Conservation (phyloP, 495 filamentous ascomycete species). For the Penicillium nucicola region DNA sequence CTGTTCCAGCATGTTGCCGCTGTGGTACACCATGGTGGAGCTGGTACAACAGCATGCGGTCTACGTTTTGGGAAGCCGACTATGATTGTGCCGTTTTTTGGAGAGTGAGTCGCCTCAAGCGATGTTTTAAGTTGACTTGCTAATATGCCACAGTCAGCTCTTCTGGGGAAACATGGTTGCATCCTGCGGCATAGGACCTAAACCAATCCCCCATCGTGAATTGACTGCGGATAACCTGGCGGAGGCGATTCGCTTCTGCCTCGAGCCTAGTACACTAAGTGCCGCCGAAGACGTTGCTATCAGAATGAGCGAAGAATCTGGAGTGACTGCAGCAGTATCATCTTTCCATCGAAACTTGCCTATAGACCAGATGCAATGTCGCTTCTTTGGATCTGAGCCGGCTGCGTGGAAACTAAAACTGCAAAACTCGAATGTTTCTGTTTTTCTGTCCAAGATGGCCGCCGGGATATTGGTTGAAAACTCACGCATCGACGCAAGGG, state of each 20-base stretch:
- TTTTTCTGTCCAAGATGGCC: constrained; percentile 2
- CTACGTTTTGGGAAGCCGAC: constrained; percentile 52
- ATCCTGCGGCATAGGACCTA: constrained; percentile 57
- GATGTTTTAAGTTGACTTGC: neutral
- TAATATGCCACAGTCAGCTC: constrained; percentile 42
- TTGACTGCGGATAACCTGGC: constrained; percentile 52
- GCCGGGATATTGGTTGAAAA: constrained; percentile 2
- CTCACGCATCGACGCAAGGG: neutral
- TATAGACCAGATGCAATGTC: constrained; percentile 63
- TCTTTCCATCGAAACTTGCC: constrained; percentile 64
- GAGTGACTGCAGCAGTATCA: constrained; percentile 66
- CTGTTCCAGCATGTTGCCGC: constrained; percentile 56
- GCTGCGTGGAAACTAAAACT: constrained; percentile 62
- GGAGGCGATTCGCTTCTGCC: constrained; percentile 60
- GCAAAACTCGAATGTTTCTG: constrained; percentile 11
- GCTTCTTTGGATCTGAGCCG: constrained; percentile 58
- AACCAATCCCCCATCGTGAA: constrained; percentile 56
- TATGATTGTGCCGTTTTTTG: constrained; percentile 59
- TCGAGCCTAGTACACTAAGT: constrained; percentile 53
- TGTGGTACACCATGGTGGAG: constrained; percentile 61
- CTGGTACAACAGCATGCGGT: constrained; percentile 59
- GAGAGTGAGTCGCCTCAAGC: constrained; percentile 37
- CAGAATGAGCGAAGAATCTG: constrained; percentile 64
- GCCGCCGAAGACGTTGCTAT: constrained; percentile 57
- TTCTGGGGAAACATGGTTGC: constrained; percentile 75